Evolutionary conservation across 2,329 filamentous ascomycete species (phyloP).

Genomic region (Aspergillus brunneoviolaceus): DNA sequence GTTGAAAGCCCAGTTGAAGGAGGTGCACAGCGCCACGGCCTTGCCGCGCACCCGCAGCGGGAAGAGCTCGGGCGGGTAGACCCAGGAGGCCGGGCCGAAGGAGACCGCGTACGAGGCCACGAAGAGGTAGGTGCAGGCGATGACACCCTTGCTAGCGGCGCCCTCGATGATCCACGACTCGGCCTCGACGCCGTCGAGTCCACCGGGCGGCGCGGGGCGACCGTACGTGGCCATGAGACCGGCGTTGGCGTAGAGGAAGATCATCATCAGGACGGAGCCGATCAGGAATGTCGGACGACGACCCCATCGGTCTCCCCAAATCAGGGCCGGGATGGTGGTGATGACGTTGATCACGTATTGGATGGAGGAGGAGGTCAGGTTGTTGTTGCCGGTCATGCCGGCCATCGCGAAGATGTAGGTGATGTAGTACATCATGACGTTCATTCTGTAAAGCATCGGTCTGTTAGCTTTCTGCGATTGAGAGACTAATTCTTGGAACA

Average conservation of each 20-base stretch:
- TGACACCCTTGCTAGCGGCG: constrained; percentile 62
- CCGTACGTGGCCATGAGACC: constrained; percentile 43
- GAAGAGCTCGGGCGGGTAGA: constrained; percentile 63
- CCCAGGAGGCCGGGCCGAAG: constrained; percentile 61
- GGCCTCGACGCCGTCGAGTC: constrained; percentile 32
- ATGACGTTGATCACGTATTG: constrained; percentile 77
- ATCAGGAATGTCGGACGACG: constrained; percentile 66
- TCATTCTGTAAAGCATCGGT: constrained; percentile 50
- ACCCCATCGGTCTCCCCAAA: constrained; percentile 74
- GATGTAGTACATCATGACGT: constrained; percentile 73
- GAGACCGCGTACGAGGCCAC: constrained; percentile 67
- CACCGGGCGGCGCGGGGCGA: constrained; percentile 42
- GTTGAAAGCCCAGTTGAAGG: constrained; percentile 64
- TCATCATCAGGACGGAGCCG: constrained; percentile 63
- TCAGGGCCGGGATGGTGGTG: constrained; percentile 74
- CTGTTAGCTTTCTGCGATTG: background rate
- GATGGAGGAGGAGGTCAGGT: constrained; percentile 67
- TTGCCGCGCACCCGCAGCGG: constrained; percentile 63
- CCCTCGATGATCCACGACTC: constrained; percentile 40
- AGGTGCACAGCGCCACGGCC: constrained; percentile 61
- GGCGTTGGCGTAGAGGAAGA: constrained; percentile 44
- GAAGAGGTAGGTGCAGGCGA: constrained; percentile 71
- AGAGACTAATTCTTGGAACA: background rate
- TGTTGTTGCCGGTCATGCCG: constrained; percentile 58
- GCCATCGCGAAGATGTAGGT: constrained; percentile 68